phyloP scores from a whole-genome alignment of 169 alveolate species.

The Eimeria tenella region DNA sequence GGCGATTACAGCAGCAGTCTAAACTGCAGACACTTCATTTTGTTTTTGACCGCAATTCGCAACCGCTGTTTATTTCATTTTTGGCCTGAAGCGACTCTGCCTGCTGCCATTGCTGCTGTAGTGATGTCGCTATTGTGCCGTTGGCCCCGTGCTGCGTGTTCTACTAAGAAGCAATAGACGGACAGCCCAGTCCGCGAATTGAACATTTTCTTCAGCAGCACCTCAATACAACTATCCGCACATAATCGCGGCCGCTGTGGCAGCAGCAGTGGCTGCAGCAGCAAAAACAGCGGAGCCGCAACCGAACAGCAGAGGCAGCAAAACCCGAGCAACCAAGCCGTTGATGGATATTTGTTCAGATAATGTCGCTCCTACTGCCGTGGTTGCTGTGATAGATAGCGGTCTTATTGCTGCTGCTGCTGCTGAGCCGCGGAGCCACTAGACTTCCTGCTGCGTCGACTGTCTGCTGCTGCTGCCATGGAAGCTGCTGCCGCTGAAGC shows the following conservation, averaged over 20 bases:
- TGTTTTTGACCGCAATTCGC: too few relatives aligned
- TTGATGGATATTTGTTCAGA: too few relatives aligned
- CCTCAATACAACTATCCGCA: background rate
- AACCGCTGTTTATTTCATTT: background rate
- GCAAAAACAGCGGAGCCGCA: too few relatives aligned
- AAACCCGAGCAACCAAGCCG: too few relatives aligned
- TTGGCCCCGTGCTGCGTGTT: background rate
- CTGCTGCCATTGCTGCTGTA: constrained; percentile 30
- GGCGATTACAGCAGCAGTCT: background rate
- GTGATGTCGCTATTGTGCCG: background rate
- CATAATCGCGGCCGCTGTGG: background rate
- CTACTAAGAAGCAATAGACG: background rate
- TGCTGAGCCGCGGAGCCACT: background rate
- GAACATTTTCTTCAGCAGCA: background rate
- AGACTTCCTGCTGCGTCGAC: background rate
- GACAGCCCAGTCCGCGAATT: too few relatives aligned
- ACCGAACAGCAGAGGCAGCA: too few relatives aligned
- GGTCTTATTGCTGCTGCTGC: background rate
- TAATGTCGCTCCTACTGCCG: too few relatives aligned
- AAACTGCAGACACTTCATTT: background rate
- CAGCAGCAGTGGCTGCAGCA: too few relatives aligned
- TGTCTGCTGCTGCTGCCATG: constrained; percentile 27
- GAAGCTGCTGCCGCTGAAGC: constrained; percentile 31
- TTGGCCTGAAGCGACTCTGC: background rate
- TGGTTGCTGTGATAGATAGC: too few relatives aligned